A percentile compares a stretch with the other conserved stretches of the same genome.
Conservation (phyloP, 306 rosid genomes). For the Arachis stenosperma region DNA sequence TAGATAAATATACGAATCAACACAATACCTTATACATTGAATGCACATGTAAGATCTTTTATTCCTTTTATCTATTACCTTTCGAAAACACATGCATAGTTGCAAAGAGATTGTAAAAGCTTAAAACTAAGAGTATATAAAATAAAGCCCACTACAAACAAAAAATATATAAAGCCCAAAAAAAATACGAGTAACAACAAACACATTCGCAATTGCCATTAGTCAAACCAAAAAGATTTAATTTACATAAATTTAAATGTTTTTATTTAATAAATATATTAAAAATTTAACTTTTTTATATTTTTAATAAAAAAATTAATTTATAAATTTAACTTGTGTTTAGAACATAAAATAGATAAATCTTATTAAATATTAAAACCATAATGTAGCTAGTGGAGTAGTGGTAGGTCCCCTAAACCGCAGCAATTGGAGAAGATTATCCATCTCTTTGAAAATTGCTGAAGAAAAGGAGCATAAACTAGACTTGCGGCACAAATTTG, state of each 20-base stretch:
- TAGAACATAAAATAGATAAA: too few species aligned
- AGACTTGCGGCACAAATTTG: conserved; percentile 13
- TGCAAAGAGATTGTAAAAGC: neutral
- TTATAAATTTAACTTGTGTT: too few species aligned
- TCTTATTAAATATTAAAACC: neutral
- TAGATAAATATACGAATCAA: too few species aligned
- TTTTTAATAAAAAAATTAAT: too few species aligned
- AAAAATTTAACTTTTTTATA: too few species aligned
- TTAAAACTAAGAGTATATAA: neutral
- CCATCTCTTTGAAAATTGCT: conserved; percentile 30
- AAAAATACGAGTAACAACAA: neutral
- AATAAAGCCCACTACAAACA: too few species aligned
- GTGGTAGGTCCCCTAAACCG: conserved; percentile 34
- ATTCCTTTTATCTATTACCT: neutral
- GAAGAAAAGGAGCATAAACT: conserved; percentile 1
- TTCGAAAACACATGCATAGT: neutral
- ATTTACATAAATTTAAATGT: too few species aligned
- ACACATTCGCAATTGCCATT: neutral
- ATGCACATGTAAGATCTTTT: too few species aligned
- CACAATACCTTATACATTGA: too few species aligned
- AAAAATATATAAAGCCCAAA: too few species aligned
- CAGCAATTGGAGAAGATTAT: conserved; percentile 1
- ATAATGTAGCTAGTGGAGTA: conserved; percentile 23
- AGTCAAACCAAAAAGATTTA: neutral
- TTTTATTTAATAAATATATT: too few species aligned